Base-by-base conservation (phyloP, 2,329 filamentous ascomycete species). In the Tetracladium maxilliforme region DNA sequence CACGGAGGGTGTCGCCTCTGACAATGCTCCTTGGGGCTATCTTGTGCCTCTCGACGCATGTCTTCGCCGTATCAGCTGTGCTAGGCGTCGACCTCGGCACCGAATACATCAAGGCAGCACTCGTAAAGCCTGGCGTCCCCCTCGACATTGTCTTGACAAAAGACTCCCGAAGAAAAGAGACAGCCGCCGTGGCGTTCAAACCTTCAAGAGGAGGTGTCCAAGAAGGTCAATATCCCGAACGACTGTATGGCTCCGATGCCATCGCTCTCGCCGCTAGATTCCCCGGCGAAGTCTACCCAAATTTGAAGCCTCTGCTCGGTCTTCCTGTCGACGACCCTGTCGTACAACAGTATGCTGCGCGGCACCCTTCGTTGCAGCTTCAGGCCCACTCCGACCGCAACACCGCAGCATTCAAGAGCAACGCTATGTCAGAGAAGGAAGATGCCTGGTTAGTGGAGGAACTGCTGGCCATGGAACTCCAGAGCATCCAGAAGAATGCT, bases 111-210 rank as follows among this genome's bases (percentile, higher is more conserved):
- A 98, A 95, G 60, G 87, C 87, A 15, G 75, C 81, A 10, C 70
- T 98, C 21, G 87, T 98, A 33, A 95, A 95, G 57, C 90, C 90
- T 3, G 90, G 90, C 32, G 87, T 92, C 26, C 90, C 90, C 8
- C 81, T 98, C 47, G 90, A 98, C 39, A 95, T 98, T 37, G 87
- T 98, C 49, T 68, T 94, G 29, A 94, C 86, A 16, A 98, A 95
- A 50, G 90, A 98, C 56, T 94, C 90, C 16, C 81, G 92, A 51
- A 78, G 90, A 45, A 98, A 98, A 61, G 90, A 98, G 51, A 70
- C 69, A 14, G 82, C 86, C 3, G 86, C 84, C 21, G 73, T 98
- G 38, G 79, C 83, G 21, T 95, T 98, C 59, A 95, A 98, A 56
- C 83, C 86, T 19, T 64, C 70, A n/a, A 68, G 68, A 39, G 58